phyloP scores from a whole-genome alignment of 305 asterid species.

The Rubia tinctorum region DNA sequence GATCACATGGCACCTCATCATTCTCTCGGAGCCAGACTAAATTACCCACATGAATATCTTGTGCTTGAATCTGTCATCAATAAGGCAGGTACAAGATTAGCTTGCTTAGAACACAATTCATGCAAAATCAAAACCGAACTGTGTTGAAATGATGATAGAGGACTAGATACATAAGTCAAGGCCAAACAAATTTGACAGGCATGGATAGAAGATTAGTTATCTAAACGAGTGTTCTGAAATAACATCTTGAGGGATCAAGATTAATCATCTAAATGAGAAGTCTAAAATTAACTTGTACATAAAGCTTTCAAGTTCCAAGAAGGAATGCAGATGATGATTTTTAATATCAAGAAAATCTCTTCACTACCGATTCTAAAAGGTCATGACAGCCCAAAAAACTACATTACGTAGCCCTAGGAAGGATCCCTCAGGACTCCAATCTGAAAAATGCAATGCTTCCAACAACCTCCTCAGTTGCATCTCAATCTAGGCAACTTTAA shows the following conservation, averaged over 20 bases:
- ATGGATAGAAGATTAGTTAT: background rate
- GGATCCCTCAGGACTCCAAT: background rate
- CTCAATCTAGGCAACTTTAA: background rate
- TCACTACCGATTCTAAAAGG: background rate
- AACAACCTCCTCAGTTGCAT: background rate
- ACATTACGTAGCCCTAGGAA: background rate
- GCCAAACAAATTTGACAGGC: background rate
- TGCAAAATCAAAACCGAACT: conserved; percentile 9
- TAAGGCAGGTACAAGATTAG: conserved; percentile 24
- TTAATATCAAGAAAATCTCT: background rate
- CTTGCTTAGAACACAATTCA: conserved; percentile 16
- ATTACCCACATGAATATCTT: conserved; percentile 82
- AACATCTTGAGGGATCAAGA: background rate
- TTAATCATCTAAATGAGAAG: background rate
- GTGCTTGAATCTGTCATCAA: conserved; percentile 72
- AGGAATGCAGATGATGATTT: background rate
- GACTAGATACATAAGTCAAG: background rate
- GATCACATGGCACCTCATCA: conserved; percentile 99
- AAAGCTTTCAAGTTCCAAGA: background rate
- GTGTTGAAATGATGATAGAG: conserved; percentile 7
- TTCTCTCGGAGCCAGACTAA: conserved; percentile 97
- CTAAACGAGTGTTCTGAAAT: background rate
- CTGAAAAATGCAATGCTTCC: background rate
- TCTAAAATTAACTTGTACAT: background rate
- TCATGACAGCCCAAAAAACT: background rate